Conservation (phyloP, 2,329 filamentous ascomycete species). For the Exserohilum rostratum region DNA sequence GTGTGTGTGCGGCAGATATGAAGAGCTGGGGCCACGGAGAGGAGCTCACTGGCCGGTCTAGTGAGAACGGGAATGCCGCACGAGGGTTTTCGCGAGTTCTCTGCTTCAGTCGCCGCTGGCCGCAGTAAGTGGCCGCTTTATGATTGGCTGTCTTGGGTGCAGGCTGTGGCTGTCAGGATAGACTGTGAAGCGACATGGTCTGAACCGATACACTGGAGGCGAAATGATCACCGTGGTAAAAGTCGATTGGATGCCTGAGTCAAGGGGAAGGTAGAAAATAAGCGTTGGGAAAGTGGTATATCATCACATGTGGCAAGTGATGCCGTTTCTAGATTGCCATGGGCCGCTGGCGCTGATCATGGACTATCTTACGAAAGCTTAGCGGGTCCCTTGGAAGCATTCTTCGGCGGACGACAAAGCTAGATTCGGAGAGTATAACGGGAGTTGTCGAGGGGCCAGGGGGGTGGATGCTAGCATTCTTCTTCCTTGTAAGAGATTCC, state of each 20-base stretch:
- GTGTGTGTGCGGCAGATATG: conserved; percentile 28
- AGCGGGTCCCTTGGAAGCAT: conserved; percentile 32
- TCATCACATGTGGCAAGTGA: conserved; percentile 44
- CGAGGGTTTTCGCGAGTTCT: conserved; percentile 35
- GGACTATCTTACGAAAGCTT: conserved; percentile 36
- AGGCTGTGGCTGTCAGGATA: conserved; percentile 40
- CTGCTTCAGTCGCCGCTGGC: conserved; percentile 45
- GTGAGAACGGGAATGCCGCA: conserved; percentile 39
- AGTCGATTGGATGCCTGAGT: conserved; percentile 23
- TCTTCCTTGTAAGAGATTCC: conserved; percentile 3
- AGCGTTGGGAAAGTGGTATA: conserved; percentile 30
- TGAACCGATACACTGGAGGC: conserved; percentile 45
- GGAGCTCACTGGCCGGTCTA: conserved; percentile 31
- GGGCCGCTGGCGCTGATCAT: conserved; percentile 43
- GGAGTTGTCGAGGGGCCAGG: conserved; percentile 4
- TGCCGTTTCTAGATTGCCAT: conserved; percentile 43
- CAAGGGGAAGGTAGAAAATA: conserved; percentile 24
- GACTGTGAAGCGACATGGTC: conserved; percentile 36
- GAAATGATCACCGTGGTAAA: conserved; percentile 41
- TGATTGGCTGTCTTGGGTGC: conserved; percentile 37
- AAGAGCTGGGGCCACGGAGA: conserved; percentile 26
- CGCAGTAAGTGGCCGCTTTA: conserved; percentile 16
- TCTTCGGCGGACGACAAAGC: conserved; percentile 10
- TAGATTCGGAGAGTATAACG: conserved; percentile 12
- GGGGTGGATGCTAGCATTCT: background rate